Conservation (phyloP, 2,329 filamentous ascomycete genomes). For the Fusarium sulawesiense region DNA sequence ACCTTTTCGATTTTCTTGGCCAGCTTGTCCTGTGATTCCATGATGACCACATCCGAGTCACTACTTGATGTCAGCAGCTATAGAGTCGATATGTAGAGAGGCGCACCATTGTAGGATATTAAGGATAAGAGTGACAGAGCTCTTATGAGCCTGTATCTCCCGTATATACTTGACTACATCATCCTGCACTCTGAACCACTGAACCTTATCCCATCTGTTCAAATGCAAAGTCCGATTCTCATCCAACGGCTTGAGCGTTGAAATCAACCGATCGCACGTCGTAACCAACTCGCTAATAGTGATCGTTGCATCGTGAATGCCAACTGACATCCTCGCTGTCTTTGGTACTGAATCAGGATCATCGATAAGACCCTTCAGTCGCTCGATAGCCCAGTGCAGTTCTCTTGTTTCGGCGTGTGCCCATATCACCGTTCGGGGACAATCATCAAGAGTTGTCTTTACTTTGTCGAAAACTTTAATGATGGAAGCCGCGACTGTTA, state of each 20-base stretch:
- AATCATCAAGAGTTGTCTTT: constrained; percentile 7
- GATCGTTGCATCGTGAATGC: constrained; percentile 21
- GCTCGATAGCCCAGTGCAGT: constrained; percentile 18
- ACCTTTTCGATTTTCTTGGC: constrained; percentile 16
- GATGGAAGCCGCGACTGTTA: constrained; percentile 14
- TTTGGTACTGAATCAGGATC: constrained; percentile 20
- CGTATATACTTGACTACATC: constrained; percentile 27
- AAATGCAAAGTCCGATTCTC: not conserved
- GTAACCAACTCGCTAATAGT: constrained; percentile 21
- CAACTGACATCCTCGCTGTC: constrained; percentile 15
- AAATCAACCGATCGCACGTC: constrained; percentile 12
- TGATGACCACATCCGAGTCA: constrained; percentile 19
- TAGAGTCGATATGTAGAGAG: rapidly evolving
- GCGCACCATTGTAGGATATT: constrained; percentile 19
- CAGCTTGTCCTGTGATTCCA: constrained; percentile 13
- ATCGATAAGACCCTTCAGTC: constrained; percentile 19
- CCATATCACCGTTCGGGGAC: constrained; percentile 14
- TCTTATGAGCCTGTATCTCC: constrained; percentile 21
- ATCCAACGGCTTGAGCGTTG: not conserved
- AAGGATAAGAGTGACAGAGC: constrained; percentile 20
- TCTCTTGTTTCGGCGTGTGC: constrained; percentile 21
- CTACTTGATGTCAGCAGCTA: not conserved
- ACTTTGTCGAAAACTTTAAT: constrained; percentile 14
- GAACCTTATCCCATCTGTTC: constrained; percentile 8
- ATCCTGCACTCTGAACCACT: constrained; percentile 22